Percentiles rank a stretch among this genome's conserved stretches.
Conservation (phyloP, 1,139 yeast species). For the Diutina siamensis region DNA sequence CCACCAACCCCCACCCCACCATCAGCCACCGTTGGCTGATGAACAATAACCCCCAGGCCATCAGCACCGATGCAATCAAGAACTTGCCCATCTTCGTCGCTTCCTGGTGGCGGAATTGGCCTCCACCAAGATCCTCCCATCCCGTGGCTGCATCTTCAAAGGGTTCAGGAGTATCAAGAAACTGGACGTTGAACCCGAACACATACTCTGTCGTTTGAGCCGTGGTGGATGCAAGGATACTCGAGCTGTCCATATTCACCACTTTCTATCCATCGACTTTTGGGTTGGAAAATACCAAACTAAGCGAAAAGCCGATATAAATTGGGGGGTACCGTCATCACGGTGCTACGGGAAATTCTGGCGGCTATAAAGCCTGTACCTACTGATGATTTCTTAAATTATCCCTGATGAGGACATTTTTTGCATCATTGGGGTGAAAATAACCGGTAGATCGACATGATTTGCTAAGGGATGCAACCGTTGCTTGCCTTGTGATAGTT, state of each 20-base stretch:
- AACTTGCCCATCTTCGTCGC: not conserved
- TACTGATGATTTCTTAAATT: too few species aligned
- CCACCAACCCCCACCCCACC: not conserved
- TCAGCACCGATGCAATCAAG: not conserved
- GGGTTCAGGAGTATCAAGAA: not conserved
- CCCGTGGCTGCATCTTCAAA: not conserved
- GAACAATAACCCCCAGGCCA: not conserved
- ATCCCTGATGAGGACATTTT: too few species aligned
- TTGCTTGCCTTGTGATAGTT: too few species aligned
- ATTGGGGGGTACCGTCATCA: too few species aligned
- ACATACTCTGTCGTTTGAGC: not conserved
- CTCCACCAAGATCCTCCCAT: slow-evolving; percentile 1
- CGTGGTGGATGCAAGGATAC: not conserved
- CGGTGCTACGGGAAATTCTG: too few species aligned
- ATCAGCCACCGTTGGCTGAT: not conserved
- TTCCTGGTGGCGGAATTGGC: not conserved
- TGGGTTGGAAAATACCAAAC: too few species aligned
- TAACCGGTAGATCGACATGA: too few species aligned
- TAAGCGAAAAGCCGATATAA: too few species aligned
- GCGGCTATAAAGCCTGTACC: not conserved
- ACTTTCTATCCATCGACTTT: too few species aligned
- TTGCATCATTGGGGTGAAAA: too few species aligned
- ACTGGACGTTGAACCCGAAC: not conserved
- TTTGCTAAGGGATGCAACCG: too few species aligned
- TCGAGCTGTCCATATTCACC: not conserved